Evolutionary conservation across 768 basidiomycete species (phyloP).

Genomic region (Ramaria rubella): DNA sequence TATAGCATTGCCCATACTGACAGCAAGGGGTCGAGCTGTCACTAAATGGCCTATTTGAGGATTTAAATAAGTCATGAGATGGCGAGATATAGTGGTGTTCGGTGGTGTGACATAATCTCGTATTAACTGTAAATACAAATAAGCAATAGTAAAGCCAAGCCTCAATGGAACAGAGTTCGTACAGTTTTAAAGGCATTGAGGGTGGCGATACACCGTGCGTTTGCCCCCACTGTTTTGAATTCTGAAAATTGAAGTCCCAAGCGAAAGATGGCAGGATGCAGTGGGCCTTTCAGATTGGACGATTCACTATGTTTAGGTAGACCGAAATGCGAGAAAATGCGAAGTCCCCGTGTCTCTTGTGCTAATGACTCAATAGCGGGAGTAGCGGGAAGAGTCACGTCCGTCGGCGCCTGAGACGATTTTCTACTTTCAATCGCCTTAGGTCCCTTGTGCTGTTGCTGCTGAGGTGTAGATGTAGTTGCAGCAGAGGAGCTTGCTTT

Average conservation of each 20-base stretch:
- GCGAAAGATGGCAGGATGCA: conserved; percentile 83
- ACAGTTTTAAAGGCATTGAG: conserved; percentile 89
- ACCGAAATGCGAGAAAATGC: conserved; percentile 84
- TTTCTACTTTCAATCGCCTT: conserved; percentile 8
- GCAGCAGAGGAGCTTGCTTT: background rate
- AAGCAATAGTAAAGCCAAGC: conserved; percentile 12
- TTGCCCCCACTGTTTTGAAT: conserved; percentile 90
- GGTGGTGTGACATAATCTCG: conserved; percentile 84
- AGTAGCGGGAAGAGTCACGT: conserved; percentile 10
- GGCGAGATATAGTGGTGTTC: conserved; percentile 80
- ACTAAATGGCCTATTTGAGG: conserved; percentile 91
- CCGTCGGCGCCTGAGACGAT: conserved; percentile 13
- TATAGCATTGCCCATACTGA: conserved; percentile 92
- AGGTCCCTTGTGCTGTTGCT: background rate
- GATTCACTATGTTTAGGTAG: conserved; percentile 44
- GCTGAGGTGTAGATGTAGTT: background rate
- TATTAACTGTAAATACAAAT: conserved; percentile 57
- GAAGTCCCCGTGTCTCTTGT: conserved; percentile 51
- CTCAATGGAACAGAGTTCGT: conserved; percentile 23
- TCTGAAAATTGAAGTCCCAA: conserved; percentile 87
- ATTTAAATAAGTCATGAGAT: conserved; percentile 86
- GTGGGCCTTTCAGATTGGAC: conserved; percentile 57
- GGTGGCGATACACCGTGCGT: conserved; percentile 92
- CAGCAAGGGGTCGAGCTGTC: conserved; percentile 81
- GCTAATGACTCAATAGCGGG: conserved; percentile 27